Base-by-base conservation (phyloP, 2,329 filamentous ascomycete genomes). In the Botrytis pseudocinerea region DNA sequence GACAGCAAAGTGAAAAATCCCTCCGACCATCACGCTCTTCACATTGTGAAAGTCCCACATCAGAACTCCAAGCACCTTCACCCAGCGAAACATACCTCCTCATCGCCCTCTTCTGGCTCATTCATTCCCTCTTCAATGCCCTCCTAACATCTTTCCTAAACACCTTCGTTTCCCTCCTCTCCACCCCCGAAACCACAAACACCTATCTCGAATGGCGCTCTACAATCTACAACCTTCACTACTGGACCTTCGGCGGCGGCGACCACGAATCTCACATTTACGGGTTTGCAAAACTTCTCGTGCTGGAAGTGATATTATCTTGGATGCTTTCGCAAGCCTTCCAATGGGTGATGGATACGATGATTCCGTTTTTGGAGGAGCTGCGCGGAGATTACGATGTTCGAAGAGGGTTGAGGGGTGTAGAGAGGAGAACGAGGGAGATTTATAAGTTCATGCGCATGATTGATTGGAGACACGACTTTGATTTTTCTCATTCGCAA, bases 141-240 rank as follows among this genome's bases (percentile, higher is more conserved):
- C 35, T 72, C 14, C n/a, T 72, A 4, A 40, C 38, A 20, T 54
- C 20, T 28, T 18, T 40, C 1, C 16, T 72, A 1, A 51, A 72
- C 18, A 44, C 40, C 2, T 7, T 42, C 2, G 38, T 72, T 8
- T 68, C 40, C 5, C 8, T 69, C 5, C 8, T 60, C 25, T 18
- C 54, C 18, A 59, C 38, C 22, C 62, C 25, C 8, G 51, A 69
- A 54, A 59, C 70, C 1, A 22, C 25, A 0, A 4, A 16, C 4
- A 40, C n/a, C 20, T 69, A 72, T 48, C n/a, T 20, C 22, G 20
- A 16, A 8, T 60, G 42, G 16, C 42, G 70, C 28, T 68, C 5
- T 72, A 72, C 22, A 44, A 72, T 68, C 5, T 72, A 72, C 16
- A 69, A 72, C 14, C 25, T 72, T 35, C 42, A 54, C 14, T 72